Evolutionary conservation across 345 rosid species (phyloP).

Genomic region (Camelina laxa): DNA sequence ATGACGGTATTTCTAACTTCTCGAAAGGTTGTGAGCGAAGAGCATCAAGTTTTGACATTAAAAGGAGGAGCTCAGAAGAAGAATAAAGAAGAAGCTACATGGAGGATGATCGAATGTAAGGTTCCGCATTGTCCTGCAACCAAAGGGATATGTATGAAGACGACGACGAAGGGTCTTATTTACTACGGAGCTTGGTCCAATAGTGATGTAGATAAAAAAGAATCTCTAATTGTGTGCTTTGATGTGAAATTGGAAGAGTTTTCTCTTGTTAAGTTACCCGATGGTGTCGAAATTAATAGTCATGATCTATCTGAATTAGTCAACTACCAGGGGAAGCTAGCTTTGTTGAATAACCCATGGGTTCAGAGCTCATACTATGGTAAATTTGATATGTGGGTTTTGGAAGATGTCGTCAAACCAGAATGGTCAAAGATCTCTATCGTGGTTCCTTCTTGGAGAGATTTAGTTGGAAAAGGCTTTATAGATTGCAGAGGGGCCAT

Average conservation of each 20-base stretch:
- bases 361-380: too few species aligned
- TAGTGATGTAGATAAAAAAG: neutral
- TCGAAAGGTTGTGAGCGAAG: neutral
- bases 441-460: neutral
- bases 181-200: slow-evolving; percentile 15
- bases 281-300: neutral
- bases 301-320: neutral
- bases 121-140: neutral
- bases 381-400: neutral
- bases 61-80: neutral
- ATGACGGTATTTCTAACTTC: neutral
- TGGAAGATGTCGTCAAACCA: slow-evolving; percentile 4
- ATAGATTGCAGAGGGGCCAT: neutral
- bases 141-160: neutral
- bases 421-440: neutral
- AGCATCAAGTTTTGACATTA: neutral
- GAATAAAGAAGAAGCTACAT: neutral
- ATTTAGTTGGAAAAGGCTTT: neutral
- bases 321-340: neutral
- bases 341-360: too few species aligned
- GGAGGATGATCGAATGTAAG: neutral
- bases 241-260: slow-evolving; percentile 11
- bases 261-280: neutral
- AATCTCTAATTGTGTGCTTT: neutral
- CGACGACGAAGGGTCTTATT: neutral